Conservation (phyloP, 176 grass and related monocot species). For the Cymbopogon citratus region DNA sequence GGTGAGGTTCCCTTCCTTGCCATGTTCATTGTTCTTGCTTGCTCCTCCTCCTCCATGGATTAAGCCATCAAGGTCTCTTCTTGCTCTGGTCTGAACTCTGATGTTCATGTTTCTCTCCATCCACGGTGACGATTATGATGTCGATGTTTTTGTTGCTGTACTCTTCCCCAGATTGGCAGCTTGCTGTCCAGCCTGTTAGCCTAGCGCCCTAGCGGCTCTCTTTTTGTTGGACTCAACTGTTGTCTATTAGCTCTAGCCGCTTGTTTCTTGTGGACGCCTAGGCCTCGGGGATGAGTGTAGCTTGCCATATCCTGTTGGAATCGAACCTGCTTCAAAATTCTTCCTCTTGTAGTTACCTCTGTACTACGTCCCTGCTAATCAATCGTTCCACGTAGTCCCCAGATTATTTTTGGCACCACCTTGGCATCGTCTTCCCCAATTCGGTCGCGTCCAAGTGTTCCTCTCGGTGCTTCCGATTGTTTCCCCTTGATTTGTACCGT, state of each 20-base stretch:
- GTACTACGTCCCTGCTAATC: not conserved
- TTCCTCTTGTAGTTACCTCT: constrained; percentile 26
- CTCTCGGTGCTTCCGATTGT: not conserved
- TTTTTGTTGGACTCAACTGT: not conserved
- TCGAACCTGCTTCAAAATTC: not conserved
- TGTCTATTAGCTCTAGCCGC: not conserved
- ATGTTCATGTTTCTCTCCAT: not conserved
- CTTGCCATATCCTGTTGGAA: constrained; percentile 31
- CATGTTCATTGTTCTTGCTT: not conserved
- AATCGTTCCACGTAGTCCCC: constrained; percentile 8
- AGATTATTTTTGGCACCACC: constrained; percentile 20
- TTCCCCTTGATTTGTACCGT: constrained; percentile 16
- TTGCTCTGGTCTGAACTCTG: not conserved
- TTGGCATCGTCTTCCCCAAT: constrained; percentile 13
- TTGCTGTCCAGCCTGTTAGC: not conserved
- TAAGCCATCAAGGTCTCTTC: not conserved
- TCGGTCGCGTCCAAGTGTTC: constrained; percentile 19
- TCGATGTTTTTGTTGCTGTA: not conserved
- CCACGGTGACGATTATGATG: not conserved
- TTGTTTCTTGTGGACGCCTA: constrained; percentile 5
- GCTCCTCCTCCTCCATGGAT: not conserved
- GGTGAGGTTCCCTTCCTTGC: constrained; percentile 4
- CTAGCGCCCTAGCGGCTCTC: not conserved
- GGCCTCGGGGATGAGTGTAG: not conserved
- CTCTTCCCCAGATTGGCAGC: constrained; percentile 18